Conservation (phyloP, 225 moss, liverwort and hornwort genomes). For the Pleurozium schreberi region DNA sequence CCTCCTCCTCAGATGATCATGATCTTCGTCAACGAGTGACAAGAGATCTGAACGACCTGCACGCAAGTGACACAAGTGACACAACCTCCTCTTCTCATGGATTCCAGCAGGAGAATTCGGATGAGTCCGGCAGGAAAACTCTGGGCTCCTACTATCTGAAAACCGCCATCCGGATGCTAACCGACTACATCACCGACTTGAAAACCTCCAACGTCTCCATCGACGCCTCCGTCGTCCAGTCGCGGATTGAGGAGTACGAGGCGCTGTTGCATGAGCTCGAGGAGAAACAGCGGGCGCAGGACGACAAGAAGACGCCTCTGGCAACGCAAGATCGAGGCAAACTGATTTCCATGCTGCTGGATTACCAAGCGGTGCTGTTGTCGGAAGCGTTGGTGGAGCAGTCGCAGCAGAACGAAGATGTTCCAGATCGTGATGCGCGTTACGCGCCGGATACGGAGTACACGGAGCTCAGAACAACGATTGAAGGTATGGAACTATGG, state of each 20-base stretch:
- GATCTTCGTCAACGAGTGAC: background rate
- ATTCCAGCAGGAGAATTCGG: background rate
- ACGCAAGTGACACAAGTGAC: background rate
- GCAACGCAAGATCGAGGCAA: background rate
- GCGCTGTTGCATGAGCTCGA: background rate
- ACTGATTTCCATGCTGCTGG: background rate
- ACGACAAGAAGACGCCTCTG: background rate
- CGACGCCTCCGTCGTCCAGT: background rate
- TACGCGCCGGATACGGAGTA: background rate
- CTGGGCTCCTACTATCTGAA: background rate
- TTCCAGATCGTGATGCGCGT: background rate
- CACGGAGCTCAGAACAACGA: background rate
- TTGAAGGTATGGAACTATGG: background rate
- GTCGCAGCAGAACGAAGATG: background rate
- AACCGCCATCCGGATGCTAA: slow-evolving; percentile 19
- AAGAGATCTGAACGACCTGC: background rate
- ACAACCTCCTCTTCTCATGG: background rate
- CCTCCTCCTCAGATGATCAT: background rate
- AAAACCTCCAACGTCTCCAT: background rate
- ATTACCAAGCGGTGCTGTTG: background rate
- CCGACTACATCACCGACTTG: slow-evolving; percentile 14
- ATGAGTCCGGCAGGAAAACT: background rate
- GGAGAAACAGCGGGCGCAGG: background rate
- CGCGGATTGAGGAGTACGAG: background rate
- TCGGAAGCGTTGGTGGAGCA: background rate